Conservation (phyloP, 805 yeast species). For the Vanderwaltozyma yarrowii region DNA sequence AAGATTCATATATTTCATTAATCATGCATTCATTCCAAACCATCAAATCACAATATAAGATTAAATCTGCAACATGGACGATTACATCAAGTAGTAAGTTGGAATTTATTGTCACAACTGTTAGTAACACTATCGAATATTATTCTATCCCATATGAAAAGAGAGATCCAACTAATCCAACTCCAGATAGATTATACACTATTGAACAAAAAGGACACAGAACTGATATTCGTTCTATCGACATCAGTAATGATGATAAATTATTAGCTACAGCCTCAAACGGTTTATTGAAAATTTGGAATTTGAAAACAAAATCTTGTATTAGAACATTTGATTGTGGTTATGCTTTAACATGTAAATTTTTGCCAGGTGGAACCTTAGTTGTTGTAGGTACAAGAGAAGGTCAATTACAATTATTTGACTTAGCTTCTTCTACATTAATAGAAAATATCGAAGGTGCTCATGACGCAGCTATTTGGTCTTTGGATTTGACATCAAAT, state of each 20-base stretch:
- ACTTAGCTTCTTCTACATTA: constrained; percentile 70
- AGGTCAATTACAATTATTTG: constrained; percentile 78
- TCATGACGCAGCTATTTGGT: constrained; percentile 80
- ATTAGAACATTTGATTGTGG: constrained; percentile 85
- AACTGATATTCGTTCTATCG: constrained; percentile 76
- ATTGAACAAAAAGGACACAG: constrained; percentile 82
- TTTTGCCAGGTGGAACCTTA: constrained; percentile 85
- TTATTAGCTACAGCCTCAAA: constrained; percentile 84
- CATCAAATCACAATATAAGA: constrained; percentile 53
- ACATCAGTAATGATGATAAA: constrained; percentile 70
- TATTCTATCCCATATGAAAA: constrained; percentile 51
- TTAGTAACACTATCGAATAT: constrained; percentile 67
- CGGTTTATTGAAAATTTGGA: constrained; percentile 86
- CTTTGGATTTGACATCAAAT: constrained; percentile 75
- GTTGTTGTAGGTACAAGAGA: constrained; percentile 81
- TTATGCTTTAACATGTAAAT: constrained; percentile 67
- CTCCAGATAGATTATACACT: constrained; percentile 40
- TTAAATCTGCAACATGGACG: constrained; percentile 62
- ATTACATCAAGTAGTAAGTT: constrained; percentile 36
- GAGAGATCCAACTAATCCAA: constrained; percentile 35
- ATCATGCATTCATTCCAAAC: constrained; percentile 59
- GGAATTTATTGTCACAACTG: constrained; percentile 54
- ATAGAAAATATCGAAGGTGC: constrained; percentile 64
- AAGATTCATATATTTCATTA: constrained; percentile 42
- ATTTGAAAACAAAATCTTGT: constrained; percentile 59